These are phyloP conservation scores for Nakaseomyces nivariensis DNA, from an alignment of 1,139 yeast species.

Conservation along the genomic window DNA sequence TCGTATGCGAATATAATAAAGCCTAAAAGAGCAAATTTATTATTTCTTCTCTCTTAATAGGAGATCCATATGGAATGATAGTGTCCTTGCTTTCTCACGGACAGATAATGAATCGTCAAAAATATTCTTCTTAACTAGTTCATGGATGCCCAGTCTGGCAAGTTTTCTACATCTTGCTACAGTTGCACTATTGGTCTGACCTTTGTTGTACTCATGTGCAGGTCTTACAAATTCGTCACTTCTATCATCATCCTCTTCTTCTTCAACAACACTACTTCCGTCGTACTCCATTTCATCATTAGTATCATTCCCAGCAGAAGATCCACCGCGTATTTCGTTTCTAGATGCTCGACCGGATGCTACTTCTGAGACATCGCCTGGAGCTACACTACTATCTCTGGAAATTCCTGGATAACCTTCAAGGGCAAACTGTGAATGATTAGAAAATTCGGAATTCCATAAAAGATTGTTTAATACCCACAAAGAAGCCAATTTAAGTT, in stretches of 20 bases:
- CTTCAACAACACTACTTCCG: conserved; percentile 8
- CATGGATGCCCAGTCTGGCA: conserved; percentile 22
- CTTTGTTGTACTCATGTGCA: conserved; percentile 6
- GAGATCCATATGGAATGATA: conserved; percentile 27
- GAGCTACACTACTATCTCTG: conserved; percentile 13
- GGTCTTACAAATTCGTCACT: conserved; percentile 18
- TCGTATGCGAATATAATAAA: no score
- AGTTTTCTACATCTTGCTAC: conserved; percentile 23
- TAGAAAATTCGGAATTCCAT: conserved; percentile 33
- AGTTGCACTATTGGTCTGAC: conserved; percentile 9
- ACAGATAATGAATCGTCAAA: conserved; percentile 24
- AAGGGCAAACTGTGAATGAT: conserved; percentile 8
- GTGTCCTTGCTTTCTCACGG: conserved; percentile 27
- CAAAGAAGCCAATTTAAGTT: conserved; percentile 43
- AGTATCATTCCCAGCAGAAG: conserved; percentile 1
- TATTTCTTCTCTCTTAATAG: conserved; percentile 13
- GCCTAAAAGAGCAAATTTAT: not conserved
- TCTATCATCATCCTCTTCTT: conserved; percentile 14
- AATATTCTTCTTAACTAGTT: conserved; percentile 22
- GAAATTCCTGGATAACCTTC: conserved; percentile 8
- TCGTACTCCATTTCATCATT: conserved; percentile 25
- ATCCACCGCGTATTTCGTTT: conserved; percentile 3
- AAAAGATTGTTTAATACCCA: conserved; percentile 53
- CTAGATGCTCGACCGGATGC: conserved; percentile 1
- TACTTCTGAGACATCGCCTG: conserved; percentile 10